These are phyloP conservation scores for Didymella sp. DNA, from an alignment of 2,329 filamentous ascomycete genomes.

Conservation along the genomic window DNA sequence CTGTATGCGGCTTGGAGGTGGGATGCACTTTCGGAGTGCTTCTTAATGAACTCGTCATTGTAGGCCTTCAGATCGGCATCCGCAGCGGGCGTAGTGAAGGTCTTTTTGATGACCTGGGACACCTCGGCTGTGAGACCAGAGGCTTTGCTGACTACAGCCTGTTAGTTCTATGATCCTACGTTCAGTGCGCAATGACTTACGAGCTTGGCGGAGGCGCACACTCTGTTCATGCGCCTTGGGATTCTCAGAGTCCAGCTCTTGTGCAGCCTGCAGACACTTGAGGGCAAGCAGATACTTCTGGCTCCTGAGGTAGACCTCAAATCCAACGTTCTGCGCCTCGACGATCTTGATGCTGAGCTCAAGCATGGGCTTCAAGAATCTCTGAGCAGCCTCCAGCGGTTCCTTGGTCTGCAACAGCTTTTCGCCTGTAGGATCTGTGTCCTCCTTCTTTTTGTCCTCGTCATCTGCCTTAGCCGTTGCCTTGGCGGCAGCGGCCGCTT, in stretches of 20 bases:
- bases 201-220: slow-evolving; percentile 70
- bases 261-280: slow-evolving; percentile 79
- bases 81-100: slow-evolving; percentile 68
- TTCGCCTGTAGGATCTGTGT: slow-evolving; percentile 83
- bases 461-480: slow-evolving; percentile 67
- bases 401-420: slow-evolving; percentile 82
- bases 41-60: slow-evolving; percentile 70
- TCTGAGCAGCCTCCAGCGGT: slow-evolving; percentile 84
- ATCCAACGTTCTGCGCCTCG: slow-evolving; percentile 82
- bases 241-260: slow-evolving; percentile 71
- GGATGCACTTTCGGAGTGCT: slow-evolving; percentile 66
- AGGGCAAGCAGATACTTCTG: slow-evolving; percentile 89
- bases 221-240: slow-evolving; percentile 78
- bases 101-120: slow-evolving; percentile 71
- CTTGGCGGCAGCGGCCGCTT: slow-evolving; percentile 73
- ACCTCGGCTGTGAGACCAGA: slow-evolving; percentile 69
- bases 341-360: slow-evolving; percentile 82
- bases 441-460: slow-evolving; percentile 79
- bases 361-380: slow-evolving; percentile 81
- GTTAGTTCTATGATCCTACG: slow-evolving; percentile 2
- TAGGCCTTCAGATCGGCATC: slow-evolving; percentile 64
- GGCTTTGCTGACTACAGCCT: slow-evolving; percentile 35
- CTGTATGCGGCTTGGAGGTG: slow-evolving; percentile 71
- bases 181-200: slow-evolving; percentile 38
- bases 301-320: slow-evolving; percentile 84